Evolutionary conservation across 2,329 filamentous ascomycete species (phyloP).

Genomic region (Biscogniauxia marginata): DNA sequence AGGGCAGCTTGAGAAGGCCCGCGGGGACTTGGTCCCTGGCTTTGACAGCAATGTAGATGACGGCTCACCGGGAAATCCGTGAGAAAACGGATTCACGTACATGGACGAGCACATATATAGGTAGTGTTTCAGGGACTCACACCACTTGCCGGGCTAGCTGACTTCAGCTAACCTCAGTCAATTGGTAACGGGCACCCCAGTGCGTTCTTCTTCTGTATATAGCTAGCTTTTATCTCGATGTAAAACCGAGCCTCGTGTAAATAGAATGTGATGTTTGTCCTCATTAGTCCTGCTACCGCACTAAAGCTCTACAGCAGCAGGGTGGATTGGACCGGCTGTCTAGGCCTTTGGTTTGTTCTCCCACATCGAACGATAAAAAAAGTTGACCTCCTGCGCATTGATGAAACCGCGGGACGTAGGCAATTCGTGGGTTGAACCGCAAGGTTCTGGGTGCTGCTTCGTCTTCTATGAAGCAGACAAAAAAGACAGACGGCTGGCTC

Average conservation of each 20-base stretch:
- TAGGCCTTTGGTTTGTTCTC: constrained; percentile 62
- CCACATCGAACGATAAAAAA: constrained; percentile 58
- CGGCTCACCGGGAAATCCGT: constrained; percentile 28
- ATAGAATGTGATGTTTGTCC: constrained; percentile 50
- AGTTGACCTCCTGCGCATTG: constrained; percentile 60
- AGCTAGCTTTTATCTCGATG: not conserved
- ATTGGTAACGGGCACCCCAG: not conserved
- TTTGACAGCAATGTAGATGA: constrained; percentile 51
- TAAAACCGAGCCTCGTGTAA: not conserved
- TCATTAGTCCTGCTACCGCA: constrained; percentile 64
- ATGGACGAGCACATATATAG: not conserved
- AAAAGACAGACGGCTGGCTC: no score
- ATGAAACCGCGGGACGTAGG: constrained; percentile 57
- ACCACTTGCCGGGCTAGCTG: not conserved
- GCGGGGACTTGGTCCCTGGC: constrained; percentile 53
- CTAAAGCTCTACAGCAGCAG: constrained; percentile 54
- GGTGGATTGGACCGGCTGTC: constrained; percentile 68
- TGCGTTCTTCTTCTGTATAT: not conserved
- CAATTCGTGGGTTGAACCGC: constrained; percentile 60
- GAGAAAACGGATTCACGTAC: no score
- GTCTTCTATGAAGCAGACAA: not conserved
- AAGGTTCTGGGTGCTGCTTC: no score
- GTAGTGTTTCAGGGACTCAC: not conserved
- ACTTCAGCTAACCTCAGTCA: not conserved
- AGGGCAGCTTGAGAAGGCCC: constrained; percentile 22